These are phyloP conservation scores for Collybia sordida DNA, from an alignment of 768 basidiomycete genomes.

Conservation along the genomic window DNA sequence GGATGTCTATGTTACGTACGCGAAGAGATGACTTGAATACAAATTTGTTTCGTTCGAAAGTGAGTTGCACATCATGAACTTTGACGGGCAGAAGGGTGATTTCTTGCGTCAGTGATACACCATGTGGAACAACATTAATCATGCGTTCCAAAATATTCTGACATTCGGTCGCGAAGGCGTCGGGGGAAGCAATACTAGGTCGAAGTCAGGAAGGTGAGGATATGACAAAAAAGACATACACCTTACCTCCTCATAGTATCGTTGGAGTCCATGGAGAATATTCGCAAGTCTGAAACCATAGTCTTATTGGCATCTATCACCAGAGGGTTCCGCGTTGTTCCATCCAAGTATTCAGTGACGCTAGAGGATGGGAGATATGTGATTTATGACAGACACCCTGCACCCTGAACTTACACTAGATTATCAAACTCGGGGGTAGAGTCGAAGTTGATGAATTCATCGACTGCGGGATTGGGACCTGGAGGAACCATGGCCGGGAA, in stretches of 20 bases:
- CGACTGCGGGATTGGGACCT: constrained; percentile 21
- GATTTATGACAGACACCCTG: background rate
- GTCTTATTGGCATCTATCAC: constrained; percentile 32
- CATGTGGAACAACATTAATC: constrained; percentile 47
- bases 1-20: constrained; percentile 21
- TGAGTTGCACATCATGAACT: constrained; percentile 35
- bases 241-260: constrained; percentile 37
- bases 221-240: background rate
- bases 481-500: constrained; percentile 44
- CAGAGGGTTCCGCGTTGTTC: constrained; percentile 37
- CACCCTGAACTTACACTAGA: constrained; percentile 29
- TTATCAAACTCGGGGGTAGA: constrained; percentile 42
- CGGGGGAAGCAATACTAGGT: constrained; percentile 27
- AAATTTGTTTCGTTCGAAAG: constrained; percentile 33
- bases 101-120: constrained; percentile 43
- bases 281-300: constrained; percentile 35
- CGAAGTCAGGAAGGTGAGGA: background rate
- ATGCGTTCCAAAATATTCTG: constrained; percentile 39
- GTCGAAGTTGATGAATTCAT: constrained; percentile 37
- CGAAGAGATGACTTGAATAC: constrained; percentile 40
- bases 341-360: constrained; percentile 38
- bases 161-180: constrained; percentile 38
- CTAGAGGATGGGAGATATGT: constrained; percentile 17
- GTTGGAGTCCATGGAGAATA: constrained; percentile 39
- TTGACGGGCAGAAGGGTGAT: constrained; percentile 42